Evolutionary conservation across 2,329 filamentous ascomycete genomes (phyloP).

Genomic region (Tolypocladium nubicola): DNA sequence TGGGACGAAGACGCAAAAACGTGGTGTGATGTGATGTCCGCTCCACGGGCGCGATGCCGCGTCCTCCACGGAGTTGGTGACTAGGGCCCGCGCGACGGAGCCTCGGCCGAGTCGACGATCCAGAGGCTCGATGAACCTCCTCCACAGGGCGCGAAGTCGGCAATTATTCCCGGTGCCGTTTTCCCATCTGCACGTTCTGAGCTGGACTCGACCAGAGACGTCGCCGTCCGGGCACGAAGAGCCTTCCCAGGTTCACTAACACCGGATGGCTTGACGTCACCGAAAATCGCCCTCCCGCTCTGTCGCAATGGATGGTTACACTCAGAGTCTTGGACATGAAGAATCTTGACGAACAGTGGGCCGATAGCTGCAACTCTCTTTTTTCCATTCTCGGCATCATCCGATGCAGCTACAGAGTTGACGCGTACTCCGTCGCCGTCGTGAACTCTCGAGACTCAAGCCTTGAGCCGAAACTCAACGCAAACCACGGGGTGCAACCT

Average conservation of each 20-base stretch:
- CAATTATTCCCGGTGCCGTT: not conserved
- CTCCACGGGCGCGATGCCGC: not conserved
- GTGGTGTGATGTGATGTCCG: not conserved
- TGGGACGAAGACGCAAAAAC: not conserved
- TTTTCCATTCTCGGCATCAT: not conserved
- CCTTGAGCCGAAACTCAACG: not conserved
- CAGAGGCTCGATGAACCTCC: not conserved
- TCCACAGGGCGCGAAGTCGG: not conserved
- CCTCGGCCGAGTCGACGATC: not conserved
- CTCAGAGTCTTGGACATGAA: not conserved
- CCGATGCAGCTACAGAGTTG: not conserved
- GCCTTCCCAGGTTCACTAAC: not conserved
- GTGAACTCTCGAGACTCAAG: no score
- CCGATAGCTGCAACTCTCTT: not conserved
- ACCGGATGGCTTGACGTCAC: not conserved
- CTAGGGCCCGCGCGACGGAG: not conserved
- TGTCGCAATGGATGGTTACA: not conserved
- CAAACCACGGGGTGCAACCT: not conserved
- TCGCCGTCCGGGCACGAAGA: not conserved
- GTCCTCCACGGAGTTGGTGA: not conserved
- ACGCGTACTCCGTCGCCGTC: not conserved
- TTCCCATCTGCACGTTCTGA: not conserved
- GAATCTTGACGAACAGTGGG: not conserved
- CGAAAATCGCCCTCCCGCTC: not conserved
- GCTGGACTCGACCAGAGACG: not conserved